A percentile compares a stretch with the other conserved stretches of the same genome.
Conservation (phyloP, 2,329 filamentous ascomycete species). For the Alternaria tenuissima region DNA sequence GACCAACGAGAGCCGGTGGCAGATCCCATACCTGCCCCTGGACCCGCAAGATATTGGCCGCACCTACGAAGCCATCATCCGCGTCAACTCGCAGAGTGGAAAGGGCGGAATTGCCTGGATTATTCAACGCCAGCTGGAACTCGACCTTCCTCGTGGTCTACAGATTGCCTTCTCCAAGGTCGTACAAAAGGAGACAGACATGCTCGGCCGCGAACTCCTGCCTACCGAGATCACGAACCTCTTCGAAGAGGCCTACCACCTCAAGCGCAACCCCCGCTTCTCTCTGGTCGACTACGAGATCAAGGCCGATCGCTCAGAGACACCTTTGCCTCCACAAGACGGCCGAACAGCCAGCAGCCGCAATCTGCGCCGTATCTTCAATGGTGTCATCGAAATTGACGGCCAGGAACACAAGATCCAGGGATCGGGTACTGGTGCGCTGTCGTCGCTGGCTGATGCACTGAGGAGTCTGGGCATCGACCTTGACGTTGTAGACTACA, state of each 20-base stretch:
- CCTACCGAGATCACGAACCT: slow-evolving; percentile 83
- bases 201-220: slow-evolving; percentile 82
- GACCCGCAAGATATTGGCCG: slow-evolving; percentile 93
- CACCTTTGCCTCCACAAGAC: slow-evolving; percentile 71
- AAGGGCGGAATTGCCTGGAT: slow-evolving; percentile 97
- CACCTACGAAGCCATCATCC: slow-evolving; percentile 97
- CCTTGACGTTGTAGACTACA: slow-evolving; percentile 92
- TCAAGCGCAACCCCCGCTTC: slow-evolving; percentile 84
- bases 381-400: slow-evolving; percentile 84
- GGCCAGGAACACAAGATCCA: slow-evolving; percentile 78
- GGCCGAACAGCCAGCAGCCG: slow-evolving; percentile 79
- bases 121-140: slow-evolving; percentile 84
- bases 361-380: slow-evolving; percentile 82
- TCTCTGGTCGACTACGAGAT: slow-evolving; percentile 91
- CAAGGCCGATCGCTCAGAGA: slow-evolving; percentile 79
- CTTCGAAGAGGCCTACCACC: slow-evolving; percentile 89
- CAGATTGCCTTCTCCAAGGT: slow-evolving; percentile 90
- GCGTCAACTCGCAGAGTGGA: slow-evolving; percentile 95
- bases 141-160: slow-evolving; percentile 90
- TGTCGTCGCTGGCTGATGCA: slow-evolving; percentile 86
- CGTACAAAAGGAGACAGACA: slow-evolving; percentile 83
- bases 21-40: slow-evolving; percentile 89
- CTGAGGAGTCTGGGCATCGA: slow-evolving; percentile 81
- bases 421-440: slow-evolving; percentile 87
- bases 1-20: slow-evolving; percentile 74